Conservation (phyloP, 768 basidiomycete genomes). For the Leucocoprinus leucothites region DNA sequence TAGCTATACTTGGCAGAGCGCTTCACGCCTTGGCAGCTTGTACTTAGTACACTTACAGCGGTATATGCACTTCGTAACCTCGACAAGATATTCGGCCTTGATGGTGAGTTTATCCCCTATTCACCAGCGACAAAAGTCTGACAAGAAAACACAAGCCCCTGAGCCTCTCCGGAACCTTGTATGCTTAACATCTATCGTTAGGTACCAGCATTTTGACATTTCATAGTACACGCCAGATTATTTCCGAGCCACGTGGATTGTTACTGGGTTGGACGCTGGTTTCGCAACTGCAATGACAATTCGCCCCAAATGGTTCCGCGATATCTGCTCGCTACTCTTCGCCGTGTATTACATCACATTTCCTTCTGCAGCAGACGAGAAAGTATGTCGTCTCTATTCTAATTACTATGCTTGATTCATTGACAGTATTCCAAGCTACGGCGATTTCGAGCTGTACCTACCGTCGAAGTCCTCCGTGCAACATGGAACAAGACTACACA, state of each 20-base stretch:
- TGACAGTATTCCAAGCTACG: conserved; percentile 61
- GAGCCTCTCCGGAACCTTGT: conserved; percentile 91
- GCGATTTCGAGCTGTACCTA: conserved; percentile 87
- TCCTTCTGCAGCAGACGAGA: conserved; percentile 93
- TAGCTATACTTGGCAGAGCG: conserved; percentile 49
- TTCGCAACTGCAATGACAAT: conserved; percentile 96
- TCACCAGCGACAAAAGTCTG: too few species aligned
- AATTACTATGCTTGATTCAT: background rate
- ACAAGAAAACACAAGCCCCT: conserved; percentile 78
- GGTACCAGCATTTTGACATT: conserved; percentile 3
- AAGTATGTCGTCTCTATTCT: conserved; percentile 44
- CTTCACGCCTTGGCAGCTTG: conserved; percentile 96
- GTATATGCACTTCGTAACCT: conserved; percentile 83
- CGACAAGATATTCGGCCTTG: conserved; percentile 81
- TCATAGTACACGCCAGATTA: conserved; percentile 85
- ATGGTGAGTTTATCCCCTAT: conserved; percentile 54
- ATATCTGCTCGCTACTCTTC: conserved; percentile 83
- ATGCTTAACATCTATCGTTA: conserved; percentile 23
- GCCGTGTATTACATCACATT: conserved; percentile 84
- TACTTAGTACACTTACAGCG: conserved; percentile 79
- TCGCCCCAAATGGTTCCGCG: conserved; percentile 86
- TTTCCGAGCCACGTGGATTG: conserved; percentile 95
- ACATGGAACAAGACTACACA: conserved; percentile 98
- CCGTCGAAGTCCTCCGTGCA: conserved; percentile 91
- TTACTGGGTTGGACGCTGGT: conserved; percentile 92